A percentile compares a stretch with the other conserved stretches of the same genome.
These are phyloP conservation scores for Cucurbita maxima DNA, from an alignment of 306 rosid species.

Conservation along the genomic window DNA sequence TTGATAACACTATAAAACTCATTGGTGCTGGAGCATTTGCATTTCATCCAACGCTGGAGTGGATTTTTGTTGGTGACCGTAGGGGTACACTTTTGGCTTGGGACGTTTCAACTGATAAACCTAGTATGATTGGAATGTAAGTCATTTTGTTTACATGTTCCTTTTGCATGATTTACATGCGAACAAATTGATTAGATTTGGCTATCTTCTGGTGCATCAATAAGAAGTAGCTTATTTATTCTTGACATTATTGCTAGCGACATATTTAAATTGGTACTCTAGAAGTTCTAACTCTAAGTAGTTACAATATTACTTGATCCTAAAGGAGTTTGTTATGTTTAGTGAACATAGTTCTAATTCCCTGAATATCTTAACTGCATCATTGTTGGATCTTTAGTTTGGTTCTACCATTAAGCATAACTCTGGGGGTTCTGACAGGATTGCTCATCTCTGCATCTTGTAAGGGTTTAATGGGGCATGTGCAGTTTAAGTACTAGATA, in stretches of 20 bases:
- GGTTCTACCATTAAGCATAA: not conserved
- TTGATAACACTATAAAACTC: constrained; percentile 84
- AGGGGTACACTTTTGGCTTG: constrained; percentile 92
- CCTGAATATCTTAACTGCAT: not conserved
- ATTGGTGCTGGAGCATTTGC: constrained; percentile 93
- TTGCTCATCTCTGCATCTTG: not conserved
- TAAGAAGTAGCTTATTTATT: not conserved
- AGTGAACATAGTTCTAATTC: not conserved
- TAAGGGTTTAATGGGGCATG: not conserved
- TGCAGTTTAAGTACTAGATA: not conserved
- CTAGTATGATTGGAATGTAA: constrained; percentile 97
- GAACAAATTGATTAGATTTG: not conserved
- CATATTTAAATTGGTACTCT: not conserved
- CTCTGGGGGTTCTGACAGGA: not conserved
- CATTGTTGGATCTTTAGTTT: not conserved
- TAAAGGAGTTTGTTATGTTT: not conserved
- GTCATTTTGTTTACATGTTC: constrained; percentile 23
- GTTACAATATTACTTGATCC: not conserved
- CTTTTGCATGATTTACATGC: not conserved
- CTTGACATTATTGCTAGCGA: not conserved
- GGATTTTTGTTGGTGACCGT: constrained; percentile 98
- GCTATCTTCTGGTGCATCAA: not conserved
- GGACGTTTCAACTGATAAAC: constrained; percentile 94
- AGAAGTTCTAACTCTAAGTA: not conserved
- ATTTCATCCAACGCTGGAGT: constrained; percentile 94